A percentile compares a stretch with the other conserved stretches of the same genome.
phyloP scores from a whole-genome alignment of 176 grass and related monocot species.

The Pharus latifolius region DNA sequence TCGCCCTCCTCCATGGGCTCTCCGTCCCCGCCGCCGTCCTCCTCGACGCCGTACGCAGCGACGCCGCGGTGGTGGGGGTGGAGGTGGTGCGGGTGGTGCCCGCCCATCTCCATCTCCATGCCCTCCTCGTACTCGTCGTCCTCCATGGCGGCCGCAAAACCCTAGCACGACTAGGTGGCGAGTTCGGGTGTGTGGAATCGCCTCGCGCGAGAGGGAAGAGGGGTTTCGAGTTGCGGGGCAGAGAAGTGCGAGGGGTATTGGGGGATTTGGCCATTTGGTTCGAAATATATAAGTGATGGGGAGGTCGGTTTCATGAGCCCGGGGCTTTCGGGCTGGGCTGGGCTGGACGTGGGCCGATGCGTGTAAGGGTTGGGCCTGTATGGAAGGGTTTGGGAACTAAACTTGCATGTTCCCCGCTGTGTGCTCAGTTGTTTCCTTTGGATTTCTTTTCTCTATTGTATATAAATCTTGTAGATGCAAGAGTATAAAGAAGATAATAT shows the following conservation, averaged over 20 bases:
- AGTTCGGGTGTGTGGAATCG: no score
- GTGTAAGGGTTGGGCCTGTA: no score
- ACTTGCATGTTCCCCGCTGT: no score
- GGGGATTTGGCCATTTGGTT: not conserved
- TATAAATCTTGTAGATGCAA: no score
- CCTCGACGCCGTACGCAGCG: slow-evolving; percentile 33
- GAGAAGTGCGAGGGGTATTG: not conserved
- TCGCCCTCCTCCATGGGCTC: slow-evolving; percentile 42
- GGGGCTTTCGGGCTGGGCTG: not conserved
- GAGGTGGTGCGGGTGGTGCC: no score
- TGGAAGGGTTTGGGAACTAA: no score
- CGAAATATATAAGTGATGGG: not conserved
- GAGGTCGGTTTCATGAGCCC: not conserved
- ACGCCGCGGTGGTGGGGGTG: slow-evolving; percentile 10
- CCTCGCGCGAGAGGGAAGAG: not conserved
- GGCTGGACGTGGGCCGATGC: not conserved
- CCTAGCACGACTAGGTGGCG: not conserved
- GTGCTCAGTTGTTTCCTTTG: no score
- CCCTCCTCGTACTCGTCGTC: slow-evolving; percentile 54
- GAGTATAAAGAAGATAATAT: no score
- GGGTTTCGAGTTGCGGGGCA: not conserved
- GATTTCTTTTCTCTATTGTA: no score
- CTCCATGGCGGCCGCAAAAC: slow-evolving; percentile 28
- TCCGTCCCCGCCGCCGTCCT: slow-evolving; percentile 30
- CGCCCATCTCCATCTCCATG: slow-evolving; percentile 44